These are phyloP conservation scores for Fusarium sp. DNA, from an alignment of 2,329 filamentous ascomycete species.

Conservation along the genomic window DNA sequence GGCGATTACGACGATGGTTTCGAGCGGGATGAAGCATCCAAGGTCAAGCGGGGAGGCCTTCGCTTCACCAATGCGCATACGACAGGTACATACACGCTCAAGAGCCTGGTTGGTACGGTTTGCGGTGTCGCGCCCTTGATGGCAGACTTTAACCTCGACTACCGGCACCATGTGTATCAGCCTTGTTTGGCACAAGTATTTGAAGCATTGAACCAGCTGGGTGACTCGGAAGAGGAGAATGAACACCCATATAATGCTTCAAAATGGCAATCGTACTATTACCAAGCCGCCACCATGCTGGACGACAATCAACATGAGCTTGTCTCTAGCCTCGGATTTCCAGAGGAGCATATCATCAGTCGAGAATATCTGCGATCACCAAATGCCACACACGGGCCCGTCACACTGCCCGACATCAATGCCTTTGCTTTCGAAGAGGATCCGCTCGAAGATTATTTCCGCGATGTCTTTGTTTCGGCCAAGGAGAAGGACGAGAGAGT, in stretches of 20 bases:
- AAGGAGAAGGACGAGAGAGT: slow-evolving; percentile 49
- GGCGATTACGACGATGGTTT: slow-evolving; percentile 54
- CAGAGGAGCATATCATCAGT: slow-evolving; percentile 41
- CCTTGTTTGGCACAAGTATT: slow-evolving; percentile 58
- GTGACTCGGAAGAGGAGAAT: neutral
- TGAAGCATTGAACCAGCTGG: slow-evolving; percentile 49
- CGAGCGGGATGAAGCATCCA: slow-evolving; percentile 26
- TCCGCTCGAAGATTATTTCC: slow-evolving; percentile 49
- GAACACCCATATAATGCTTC: slow-evolving; percentile 24
- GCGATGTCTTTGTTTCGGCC: slow-evolving; percentile 47
- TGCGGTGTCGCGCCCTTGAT: slow-evolving; percentile 58
- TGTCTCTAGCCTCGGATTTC: slow-evolving; percentile 48
- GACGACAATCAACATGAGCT: slow-evolving; percentile 52
- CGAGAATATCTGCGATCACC: slow-evolving; percentile 48
- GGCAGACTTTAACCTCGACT: slow-evolving; percentile 58
- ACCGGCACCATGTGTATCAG: slow-evolving; percentile 57
- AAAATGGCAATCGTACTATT: slow-evolving; percentile 50
- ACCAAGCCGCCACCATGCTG: slow-evolving; percentile 48
- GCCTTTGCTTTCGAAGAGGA: slow-evolving; percentile 52
- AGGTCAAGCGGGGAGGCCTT: slow-evolving; percentile 52
- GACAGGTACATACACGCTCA: slow-evolving; percentile 57
- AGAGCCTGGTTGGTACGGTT: slow-evolving; percentile 56
- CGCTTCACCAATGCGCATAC: slow-evolving; percentile 57
- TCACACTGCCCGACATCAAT: slow-evolving; percentile 48
- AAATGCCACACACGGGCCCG: slow-evolving; percentile 47